Evolutionary conservation across 495 filamentous ascomycete species (phyloP).

Genomic region (Clavariopsis aquatica): DNA sequence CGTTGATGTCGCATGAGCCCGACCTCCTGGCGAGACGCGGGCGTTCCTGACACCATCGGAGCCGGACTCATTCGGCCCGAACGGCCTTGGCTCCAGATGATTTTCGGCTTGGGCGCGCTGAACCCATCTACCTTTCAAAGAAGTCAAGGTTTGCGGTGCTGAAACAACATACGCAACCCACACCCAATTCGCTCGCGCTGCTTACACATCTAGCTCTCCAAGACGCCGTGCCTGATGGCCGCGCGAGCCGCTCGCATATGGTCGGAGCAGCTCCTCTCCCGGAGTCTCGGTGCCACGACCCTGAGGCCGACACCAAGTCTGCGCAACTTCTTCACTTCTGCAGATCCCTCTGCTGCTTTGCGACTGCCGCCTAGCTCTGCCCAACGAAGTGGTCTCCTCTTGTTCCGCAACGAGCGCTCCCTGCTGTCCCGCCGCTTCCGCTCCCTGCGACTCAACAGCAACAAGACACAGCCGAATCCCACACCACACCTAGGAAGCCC

Average conservation of each 20-base stretch:
- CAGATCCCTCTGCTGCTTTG: not conserved
- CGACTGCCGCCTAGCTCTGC: not conserved
- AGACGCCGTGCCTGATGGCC: conserved; percentile 9
- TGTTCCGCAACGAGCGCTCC: conserved; percentile 1
- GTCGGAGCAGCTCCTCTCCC: conserved; percentile 17
- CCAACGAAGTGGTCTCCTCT: not conserved
- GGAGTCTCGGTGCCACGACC: not conserved
- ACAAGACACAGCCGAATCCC: conserved; percentile 35
- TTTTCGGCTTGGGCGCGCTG: not conserved
- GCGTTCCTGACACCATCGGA: not conserved
- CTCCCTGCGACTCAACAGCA: conserved; percentile 36
- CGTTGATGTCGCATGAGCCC: not conserved
- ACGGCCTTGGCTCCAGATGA: not conserved
- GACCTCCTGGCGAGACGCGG: not conserved
- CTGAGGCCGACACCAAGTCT: not conserved
- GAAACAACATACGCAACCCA: conserved; percentile 15
- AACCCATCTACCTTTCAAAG: not conserved
- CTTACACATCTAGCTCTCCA: not conserved
- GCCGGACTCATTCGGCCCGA: not conserved
- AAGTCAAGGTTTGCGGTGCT: not conserved
- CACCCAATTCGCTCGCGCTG: not conserved
- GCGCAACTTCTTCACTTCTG: conserved; percentile 20
- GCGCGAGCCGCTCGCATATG: conserved; percentile 14
- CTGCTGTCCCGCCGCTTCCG: conserved; percentile 26
- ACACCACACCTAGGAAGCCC: conserved; percentile 42